Conservation (phyloP, 768 basidiomycete genomes). For the Pleurotus salmoneostramineus region DNA sequence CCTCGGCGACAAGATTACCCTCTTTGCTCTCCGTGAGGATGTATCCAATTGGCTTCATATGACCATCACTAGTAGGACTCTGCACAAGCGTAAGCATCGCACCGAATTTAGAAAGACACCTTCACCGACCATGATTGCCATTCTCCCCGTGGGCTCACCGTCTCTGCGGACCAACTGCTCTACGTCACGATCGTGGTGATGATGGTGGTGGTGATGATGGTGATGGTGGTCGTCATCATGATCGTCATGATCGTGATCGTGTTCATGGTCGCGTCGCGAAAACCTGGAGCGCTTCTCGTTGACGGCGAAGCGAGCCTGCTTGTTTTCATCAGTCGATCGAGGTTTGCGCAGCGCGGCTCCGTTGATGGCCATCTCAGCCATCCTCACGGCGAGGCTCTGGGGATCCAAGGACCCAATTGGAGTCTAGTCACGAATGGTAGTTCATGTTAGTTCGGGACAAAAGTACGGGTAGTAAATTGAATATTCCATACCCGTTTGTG, state of each 20-base stretch:
- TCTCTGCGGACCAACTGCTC: too few relatives aligned
- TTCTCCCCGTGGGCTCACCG: slow-evolving; percentile 26
- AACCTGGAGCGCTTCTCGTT: background rate
- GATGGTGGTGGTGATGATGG: background rate
- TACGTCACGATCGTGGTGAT: too few relatives aligned
- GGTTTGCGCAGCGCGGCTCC: background rate
- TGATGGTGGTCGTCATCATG: slow-evolving; percentile 16
- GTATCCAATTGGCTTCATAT: too few relatives aligned
- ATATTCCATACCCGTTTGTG: background rate
- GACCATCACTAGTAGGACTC: too few relatives aligned
- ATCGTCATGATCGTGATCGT: slow-evolving; percentile 17
- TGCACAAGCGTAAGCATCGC: too few relatives aligned
- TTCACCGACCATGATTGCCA: slow-evolving; percentile 42
- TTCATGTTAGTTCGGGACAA: too few relatives aligned
- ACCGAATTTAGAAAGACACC: too few relatives aligned
- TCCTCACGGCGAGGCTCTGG: background rate
- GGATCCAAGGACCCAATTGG: too few relatives aligned
- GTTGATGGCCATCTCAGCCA: background rate
- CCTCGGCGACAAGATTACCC: too few relatives aligned
- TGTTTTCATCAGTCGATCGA: background rate
- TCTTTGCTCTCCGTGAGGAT: too few relatives aligned
- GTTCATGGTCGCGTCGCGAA: slow-evolving; percentile 18
- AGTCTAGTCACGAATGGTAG: background rate
- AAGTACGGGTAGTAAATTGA: too few relatives aligned
- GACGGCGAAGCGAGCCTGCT: background rate